Evolutionary conservation across 2,329 filamentous ascomycete species (phyloP).

Genomic region (Xylariomycetidae sp.): DNA sequence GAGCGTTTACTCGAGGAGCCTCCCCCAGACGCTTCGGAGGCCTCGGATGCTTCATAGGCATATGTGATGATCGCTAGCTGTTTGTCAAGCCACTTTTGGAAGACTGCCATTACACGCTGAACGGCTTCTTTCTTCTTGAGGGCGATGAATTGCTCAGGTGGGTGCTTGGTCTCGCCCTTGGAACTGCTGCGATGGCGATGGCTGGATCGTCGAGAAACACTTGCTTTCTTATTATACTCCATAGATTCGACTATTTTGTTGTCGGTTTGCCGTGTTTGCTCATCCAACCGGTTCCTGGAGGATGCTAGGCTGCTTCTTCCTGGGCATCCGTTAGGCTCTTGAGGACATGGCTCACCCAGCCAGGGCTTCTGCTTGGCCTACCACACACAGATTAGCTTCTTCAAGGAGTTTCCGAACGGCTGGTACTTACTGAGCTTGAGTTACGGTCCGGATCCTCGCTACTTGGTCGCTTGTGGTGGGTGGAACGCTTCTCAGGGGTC

Average conservation of each 20-base stretch:
- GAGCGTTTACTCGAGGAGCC: constrained; percentile 5
- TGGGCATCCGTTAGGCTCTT: constrained; percentile 11
- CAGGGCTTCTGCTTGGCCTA: no score
- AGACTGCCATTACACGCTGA: constrained; percentile 21
- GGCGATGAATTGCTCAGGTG: constrained; percentile 24
- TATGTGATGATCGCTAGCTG: constrained; percentile 23
- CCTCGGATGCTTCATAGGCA: constrained; percentile 21
- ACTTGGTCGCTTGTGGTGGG: no score
- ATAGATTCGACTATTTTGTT: constrained; percentile 24
- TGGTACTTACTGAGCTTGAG: no score
- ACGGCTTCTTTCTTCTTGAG: constrained; percentile 20
- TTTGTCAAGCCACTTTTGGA: constrained; percentile 25
- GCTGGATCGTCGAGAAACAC: constrained; percentile 19
- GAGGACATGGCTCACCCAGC: constrained; percentile 17
- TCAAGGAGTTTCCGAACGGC: no score
- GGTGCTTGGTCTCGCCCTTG: constrained; percentile 14
- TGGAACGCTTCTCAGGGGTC: constrained; percentile 8
- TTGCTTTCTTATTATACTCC: constrained; percentile 19
- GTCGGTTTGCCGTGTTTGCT: no score
- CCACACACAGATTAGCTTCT: no score
- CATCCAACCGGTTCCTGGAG: no score
- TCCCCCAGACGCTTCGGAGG: constrained; percentile 10
- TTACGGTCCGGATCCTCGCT: no score
- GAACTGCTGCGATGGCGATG: constrained; percentile 16
- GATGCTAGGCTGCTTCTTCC: no score